Evolutionary conservation across 2,329 filamentous ascomycete species (phyloP).

Genomic region (Colletotrichum tropicale): DNA sequence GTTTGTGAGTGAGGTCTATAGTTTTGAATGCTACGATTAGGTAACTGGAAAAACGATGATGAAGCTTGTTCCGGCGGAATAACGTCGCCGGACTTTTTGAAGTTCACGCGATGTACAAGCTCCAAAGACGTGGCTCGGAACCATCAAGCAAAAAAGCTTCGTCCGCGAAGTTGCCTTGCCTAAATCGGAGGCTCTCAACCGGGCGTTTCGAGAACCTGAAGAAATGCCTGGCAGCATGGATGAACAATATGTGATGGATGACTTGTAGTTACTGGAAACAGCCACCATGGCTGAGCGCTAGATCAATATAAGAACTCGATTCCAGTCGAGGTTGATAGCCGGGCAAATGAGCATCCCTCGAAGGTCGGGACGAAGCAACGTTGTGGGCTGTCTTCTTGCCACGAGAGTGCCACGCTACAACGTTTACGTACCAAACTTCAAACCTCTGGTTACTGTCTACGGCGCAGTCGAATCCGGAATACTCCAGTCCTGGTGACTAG

Average conservation of each 20-base stretch:
- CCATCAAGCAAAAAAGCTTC: background rate
- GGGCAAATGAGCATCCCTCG: background rate
- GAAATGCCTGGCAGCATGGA: background rate
- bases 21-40: background rate
- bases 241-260: background rate
- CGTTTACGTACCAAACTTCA: background rate
- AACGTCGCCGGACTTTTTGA: background rate
- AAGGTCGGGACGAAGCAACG: background rate
- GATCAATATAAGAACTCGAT: background rate
- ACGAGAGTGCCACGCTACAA: accelerated
- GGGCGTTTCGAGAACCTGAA: background rate
- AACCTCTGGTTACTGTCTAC: background rate
- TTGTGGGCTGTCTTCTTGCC: background rate
- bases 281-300: background rate
- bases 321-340: background rate
- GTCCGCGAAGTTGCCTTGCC: background rate
- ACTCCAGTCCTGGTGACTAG: background rate
- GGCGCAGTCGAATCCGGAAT: background rate
- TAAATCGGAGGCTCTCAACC: background rate
- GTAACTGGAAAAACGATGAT: background rate
- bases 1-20: background rate
- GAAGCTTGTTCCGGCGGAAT: accelerated
- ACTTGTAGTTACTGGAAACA: background rate
- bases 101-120: background rate
- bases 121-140: background rate